Percentiles rank a stretch among this genome's conserved stretches.
Conservation (phyloP, 2,329 filamentous ascomycete genomes). For the Aspergillus sp. region DNA sequence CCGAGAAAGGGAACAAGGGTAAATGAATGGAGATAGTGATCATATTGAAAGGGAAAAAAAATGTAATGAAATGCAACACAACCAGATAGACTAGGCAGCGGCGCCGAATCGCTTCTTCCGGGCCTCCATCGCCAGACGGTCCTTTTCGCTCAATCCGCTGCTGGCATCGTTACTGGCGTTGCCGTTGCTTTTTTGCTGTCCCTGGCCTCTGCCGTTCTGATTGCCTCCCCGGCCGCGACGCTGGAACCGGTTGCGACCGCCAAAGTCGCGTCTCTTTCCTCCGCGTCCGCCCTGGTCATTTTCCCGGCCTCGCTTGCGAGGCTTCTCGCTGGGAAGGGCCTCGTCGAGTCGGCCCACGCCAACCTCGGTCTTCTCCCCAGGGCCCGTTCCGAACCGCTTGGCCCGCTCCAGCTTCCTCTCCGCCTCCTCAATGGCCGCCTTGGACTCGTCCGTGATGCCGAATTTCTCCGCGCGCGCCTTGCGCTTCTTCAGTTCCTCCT, state of each 20-base stretch:
- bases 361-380: slow-evolving; percentile 17
- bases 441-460: slow-evolving; percentile 42
- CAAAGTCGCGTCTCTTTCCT: slow-evolving; percentile 42
- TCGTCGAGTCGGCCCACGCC: slow-evolving; percentile 46
- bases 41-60: slow-evolving; percentile 4
- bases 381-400: slow-evolving; percentile 45
- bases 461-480: slow-evolving; percentile 51
- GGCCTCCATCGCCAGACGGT: slow-evolving; percentile 44
- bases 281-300: slow-evolving; percentile 39
- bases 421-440: slow-evolving; percentile 40
- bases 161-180: slow-evolving; percentile 16
- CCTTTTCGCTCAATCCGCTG: slow-evolving; percentile 38
- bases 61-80: slow-evolving; percentile 3
- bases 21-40: background rate
- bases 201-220: slow-evolving; percentile 20
- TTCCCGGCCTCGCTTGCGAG: slow-evolving; percentile 40
- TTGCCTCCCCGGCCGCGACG: slow-evolving; percentile 7
- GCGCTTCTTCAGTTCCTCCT: slow-evolving; percentile 48
- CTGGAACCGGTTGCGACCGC: slow-evolving; percentile 28
- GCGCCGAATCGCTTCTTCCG: slow-evolving; percentile 48
- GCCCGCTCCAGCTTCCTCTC: slow-evolving; percentile 46
- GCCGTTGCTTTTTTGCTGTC: slow-evolving; percentile 14
- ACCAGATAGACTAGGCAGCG: slow-evolving; percentile 21
- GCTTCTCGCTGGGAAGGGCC: slow-evolving; percentile 42
- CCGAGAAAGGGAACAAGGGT: background rate